Percentiles rank a stretch among this genome's conserved stretches.
Evolutionary conservation across 2,329 filamentous ascomycete species (phyloP).

Genomic region (Alternaria arbusti): DNA sequence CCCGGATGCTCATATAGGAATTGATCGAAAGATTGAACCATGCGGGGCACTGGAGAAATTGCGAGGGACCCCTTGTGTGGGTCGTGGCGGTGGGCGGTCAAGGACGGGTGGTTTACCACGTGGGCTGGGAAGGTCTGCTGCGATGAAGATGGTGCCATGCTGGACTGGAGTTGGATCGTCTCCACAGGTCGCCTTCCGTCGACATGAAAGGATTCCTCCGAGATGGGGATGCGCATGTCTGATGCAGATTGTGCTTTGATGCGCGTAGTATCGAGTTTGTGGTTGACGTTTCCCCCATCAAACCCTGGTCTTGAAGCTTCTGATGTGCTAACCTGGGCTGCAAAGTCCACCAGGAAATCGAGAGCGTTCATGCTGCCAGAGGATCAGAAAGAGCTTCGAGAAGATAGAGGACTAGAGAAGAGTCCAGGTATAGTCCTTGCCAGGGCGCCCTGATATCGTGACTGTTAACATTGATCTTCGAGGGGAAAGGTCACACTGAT

Average conservation of each 20-base stretch:
- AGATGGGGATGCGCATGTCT: not conserved
- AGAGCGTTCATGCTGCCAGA: slow-evolving; percentile 22
- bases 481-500: not conserved
- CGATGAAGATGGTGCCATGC: not conserved
- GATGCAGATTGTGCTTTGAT: not conserved
- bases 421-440: not conserved
- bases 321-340: slow-evolving; percentile 1
- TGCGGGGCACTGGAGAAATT: not conserved
- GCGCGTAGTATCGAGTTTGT: not conserved
- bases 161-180: not conserved
- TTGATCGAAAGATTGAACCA: not conserved
- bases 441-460: not conserved
- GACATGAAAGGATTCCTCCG: not conserved
- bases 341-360: slow-evolving; percentile 24
- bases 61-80: not conserved
- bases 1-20: not conserved
- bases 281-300: not conserved
- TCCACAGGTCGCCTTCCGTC: not conserved
- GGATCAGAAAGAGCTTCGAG: not conserved
- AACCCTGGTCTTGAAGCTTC: not conserved
- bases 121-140: not conserved
- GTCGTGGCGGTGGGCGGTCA: not conserved
- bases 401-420: not conserved
- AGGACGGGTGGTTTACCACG: not conserved
- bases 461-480: not conserved